Base-by-base conservation (phyloP, 371 early-diverging fungal species). In the Rhizopus stolonifer region DNA sequence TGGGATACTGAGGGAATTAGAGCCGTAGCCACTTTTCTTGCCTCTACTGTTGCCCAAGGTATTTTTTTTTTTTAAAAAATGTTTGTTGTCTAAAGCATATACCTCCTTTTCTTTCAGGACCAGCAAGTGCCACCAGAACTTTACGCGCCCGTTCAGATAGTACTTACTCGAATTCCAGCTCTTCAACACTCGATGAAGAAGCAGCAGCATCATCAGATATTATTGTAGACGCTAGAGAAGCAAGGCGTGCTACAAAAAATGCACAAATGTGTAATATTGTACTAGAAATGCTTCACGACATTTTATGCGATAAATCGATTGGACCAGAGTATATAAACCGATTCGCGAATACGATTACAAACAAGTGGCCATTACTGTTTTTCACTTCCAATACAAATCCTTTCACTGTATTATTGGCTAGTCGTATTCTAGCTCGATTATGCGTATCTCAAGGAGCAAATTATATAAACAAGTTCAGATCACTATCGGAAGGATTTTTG, bases 281-380 rank as follows among this genome's bases (percentile, higher is more conserved):
- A 11, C 62, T 90, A 60, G 87, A 86, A 56, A 87, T 86, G 84
- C 63, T 90, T 9, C 78, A 84, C 31, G 83, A 88, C 24, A 81
- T 89, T 14, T 46, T 89, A 4, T 78, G 82, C 34, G 83, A 84
- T 24, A 58, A 70, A 18, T 60, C 69, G 10, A 51, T 39, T 9
- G 61, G 48, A 2, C 33, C 40, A 15, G 61, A 61, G 1, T 61
- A 56, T 21, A 55, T 61, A 18, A 61, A 65, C 56, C 80, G 82
- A 46, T 84, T 89, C 59, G 64, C 85, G 3, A 54, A 64, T 1
- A 82, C 82, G 0, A 81, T 89, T 25, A 85, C 88, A 22, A 84
- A 80, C 65, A 79, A 84, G 55, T 90, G 91, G 91, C 72, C 87
- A 2, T 53, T 88, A 15, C 69, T 88, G 3, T 88, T 88, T 43